Evolutionary conservation across 225 moss, liverwort and hornwort genomes (phyloP), one percentile per base, ranked within the genome.

Genomic region (Anthoceros angustus): DNA sequence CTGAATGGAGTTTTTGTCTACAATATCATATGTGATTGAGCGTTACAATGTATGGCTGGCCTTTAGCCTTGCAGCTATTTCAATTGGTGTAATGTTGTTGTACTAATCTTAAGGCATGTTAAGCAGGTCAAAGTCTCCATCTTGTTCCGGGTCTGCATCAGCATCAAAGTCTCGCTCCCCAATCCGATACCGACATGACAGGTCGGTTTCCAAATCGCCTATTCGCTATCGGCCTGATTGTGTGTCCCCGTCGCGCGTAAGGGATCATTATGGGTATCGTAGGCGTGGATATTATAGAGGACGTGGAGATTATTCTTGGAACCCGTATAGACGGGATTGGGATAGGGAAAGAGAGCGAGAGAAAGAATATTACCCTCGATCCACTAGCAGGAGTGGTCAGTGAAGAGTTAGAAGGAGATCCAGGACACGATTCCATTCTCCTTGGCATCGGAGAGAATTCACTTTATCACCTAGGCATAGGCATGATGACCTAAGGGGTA

Each of bases 111-210:
- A 62, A 11, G 6, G 5, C 16, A 42, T 73, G 39, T 77, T 61
- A 72, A 76, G 40, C 81, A 92, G 92, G 83, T 84, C 83, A 67
- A 73, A 81, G 78, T 88, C 83, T 20, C 77, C 62, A 46, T 84
- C 90, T 62, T 66, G 73, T 43, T 81, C 84, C 67, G 23, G 64
- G 62, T 82, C 85, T n/a, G 71, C 73, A 66, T 86, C 84, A 25
- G 83, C 80, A 71, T 93, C 93, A 43, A 89, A 80, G 42, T 89
- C 89, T 71, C 80, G 69, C 61, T 85, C 86, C 72, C 83, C 85
- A 7, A 65, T 82, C 73, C 72, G 71, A 10, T 83, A 83, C 67
- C 75, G 68, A 65, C 82, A 82, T 65, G 82, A 82, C 61, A 76
- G 73, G 24, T 86, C 89, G 42, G 66, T 71, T 50, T 87, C 86